Conservation (phyloP, 1,139 yeast genomes). For the Kazachstania sp. region DNA sequence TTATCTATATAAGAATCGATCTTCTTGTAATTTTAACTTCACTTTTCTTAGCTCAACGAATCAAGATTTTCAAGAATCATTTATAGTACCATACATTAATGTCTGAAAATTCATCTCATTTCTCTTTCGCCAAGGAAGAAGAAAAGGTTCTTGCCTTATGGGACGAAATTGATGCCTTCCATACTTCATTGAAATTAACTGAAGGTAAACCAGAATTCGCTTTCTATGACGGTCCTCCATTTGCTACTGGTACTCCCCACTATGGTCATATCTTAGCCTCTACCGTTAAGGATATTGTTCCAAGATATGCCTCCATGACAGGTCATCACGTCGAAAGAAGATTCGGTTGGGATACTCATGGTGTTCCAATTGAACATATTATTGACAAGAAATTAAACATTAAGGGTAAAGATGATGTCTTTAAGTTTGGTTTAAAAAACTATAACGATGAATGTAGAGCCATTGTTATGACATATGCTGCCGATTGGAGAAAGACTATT, state of each 20-base stretch:
- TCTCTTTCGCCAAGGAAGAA: conserved; percentile 77
- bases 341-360: conserved; percentile 99
- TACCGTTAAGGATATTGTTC: conserved; percentile 93
- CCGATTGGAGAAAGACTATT: conserved; percentile 87
- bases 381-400: conserved; percentile 95
- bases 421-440: conserved; percentile 86
- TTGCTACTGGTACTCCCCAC: conserved; percentile 98
- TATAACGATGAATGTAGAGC: conserved; percentile 92
- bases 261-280: conserved; percentile 96
- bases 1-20: too few species aligned
- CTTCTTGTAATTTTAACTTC: too few species aligned
- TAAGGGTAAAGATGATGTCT: conserved; percentile 87
- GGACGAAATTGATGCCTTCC: conserved; percentile 90
- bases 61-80: background rate
- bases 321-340: conserved; percentile 94
- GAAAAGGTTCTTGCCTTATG: conserved; percentile 70
- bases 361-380: conserved; percentile 96
- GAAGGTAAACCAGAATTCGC: conserved; percentile 82
- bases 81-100: conserved; percentile 7
- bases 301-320: conserved; percentile 96
- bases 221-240: conserved; percentile 98
- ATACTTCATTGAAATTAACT: conserved; percentile 72
- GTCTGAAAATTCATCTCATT: conserved; percentile 28
- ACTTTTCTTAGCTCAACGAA: too few species aligned
- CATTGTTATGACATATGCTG: conserved; percentile 95